phyloP scores from a whole-genome alignment of 139 green algal species.

The Volvox africanus region DNA sequence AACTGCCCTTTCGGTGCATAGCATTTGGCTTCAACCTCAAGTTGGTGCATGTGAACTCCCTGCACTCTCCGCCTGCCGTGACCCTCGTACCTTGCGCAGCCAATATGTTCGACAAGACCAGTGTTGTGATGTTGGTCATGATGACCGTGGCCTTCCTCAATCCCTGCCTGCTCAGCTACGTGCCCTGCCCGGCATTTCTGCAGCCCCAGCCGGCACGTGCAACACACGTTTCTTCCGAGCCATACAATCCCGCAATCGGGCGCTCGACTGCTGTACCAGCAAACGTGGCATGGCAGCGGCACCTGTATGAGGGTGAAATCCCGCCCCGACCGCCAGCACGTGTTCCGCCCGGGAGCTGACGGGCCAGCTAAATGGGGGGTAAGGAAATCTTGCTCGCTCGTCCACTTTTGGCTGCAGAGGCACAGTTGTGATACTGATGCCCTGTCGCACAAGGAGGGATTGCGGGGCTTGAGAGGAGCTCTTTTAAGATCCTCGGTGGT shows the following conservation, averaged over 20 bases:
- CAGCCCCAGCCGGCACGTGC: neutral
- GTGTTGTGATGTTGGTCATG: slow-evolving; percentile 65
- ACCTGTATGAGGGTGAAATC: slow-evolving; percentile 22
- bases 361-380: neutral
- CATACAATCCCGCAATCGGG: neutral
- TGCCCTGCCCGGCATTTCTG: slow-evolving; percentile 46
- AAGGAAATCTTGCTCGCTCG: too few species aligned
- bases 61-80: neutral
- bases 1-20: too few species aligned
- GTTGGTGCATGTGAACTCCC: neutral
- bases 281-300: slow-evolving; percentile 22
- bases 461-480: too few species aligned
- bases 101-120: slow-evolving; percentile 65
- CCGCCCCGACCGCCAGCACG: slow-evolving; percentile 18
- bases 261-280: neutral
- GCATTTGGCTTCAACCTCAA: too few species aligned
- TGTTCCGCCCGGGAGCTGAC: slow-evolving; percentile 5
- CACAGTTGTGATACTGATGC: too few species aligned
- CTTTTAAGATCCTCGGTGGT: too few species aligned
- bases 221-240: neutral
- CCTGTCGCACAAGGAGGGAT: too few species aligned
- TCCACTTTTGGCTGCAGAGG: too few species aligned
- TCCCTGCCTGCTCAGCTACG: slow-evolving; percentile 60
- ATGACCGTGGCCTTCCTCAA: slow-evolving; percentile 68
- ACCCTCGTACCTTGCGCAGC: slow-evolving; percentile 25